A percentile compares a stretch with the other conserved stretches of the same genome.
Conservation (phyloP, 257 asterid species). For the Solanum rostratum region DNA sequence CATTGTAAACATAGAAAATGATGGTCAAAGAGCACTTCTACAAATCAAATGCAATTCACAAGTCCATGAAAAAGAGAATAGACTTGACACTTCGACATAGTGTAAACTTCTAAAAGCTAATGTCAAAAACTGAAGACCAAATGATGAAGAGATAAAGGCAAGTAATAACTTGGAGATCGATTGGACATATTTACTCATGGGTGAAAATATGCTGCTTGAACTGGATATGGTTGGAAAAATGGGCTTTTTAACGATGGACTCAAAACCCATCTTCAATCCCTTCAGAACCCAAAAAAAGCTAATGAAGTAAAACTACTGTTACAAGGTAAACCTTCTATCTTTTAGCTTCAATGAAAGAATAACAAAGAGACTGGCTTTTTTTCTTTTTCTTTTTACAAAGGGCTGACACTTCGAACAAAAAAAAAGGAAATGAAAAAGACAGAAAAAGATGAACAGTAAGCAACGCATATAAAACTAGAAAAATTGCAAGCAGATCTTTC, state of each 20-base stretch:
- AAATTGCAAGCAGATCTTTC: neutral
- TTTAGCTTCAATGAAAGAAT: neutral
- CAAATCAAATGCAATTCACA: neutral
- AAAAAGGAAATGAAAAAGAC: neutral
- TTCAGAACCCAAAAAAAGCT: neutral
- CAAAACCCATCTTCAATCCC: neutral
- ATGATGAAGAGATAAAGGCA: neutral
- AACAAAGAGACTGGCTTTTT: neutral
- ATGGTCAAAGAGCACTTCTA: neutral
- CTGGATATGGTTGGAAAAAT: neutral
- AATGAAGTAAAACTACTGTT: neutral
- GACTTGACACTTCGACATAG: neutral
- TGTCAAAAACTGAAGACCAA: neutral
- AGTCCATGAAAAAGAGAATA: neutral
- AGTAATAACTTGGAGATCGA: neutral
- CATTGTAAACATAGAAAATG: neutral
- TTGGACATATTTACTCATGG: neutral
- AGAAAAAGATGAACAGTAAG: neutral
- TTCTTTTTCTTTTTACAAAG: neutral
- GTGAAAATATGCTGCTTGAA: neutral
- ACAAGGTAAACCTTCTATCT: neutral
- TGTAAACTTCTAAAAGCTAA: neutral
- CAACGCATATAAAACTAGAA: neutral
- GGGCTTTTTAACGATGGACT: neutral
- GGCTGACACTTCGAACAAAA: neutral